Evolutionary conservation across 192 early-diverging fungal genomes (phyloP).

Genomic region (Backusella macrospora): DNA sequence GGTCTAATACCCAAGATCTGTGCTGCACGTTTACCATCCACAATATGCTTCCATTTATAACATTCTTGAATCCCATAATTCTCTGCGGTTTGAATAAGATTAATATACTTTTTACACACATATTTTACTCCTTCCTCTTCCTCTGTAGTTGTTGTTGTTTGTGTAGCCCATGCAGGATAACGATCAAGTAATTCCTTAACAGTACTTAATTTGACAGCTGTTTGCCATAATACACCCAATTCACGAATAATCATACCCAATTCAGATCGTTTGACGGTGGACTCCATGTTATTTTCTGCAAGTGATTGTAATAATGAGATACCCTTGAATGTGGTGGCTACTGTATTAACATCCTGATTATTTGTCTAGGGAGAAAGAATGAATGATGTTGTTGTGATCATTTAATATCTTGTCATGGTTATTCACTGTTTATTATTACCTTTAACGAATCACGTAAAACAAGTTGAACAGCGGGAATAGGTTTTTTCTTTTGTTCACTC

Average conservation of each 20-base stretch:
- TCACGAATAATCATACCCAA: constrained; percentile 61
- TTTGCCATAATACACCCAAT: constrained; percentile 58
- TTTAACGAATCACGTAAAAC: constrained; percentile 68
- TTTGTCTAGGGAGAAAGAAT: constrained; percentile 13
- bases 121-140: neutral
- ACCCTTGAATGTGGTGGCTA: constrained; percentile 41
- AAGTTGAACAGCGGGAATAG: constrained; percentile 45
- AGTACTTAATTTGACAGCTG: constrained; percentile 50
- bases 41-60: constrained; percentile 49
- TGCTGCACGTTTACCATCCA: constrained; percentile 68
- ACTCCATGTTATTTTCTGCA: constrained; percentile 21
- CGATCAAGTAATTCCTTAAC: constrained; percentile 48
- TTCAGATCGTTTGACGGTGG: constrained; percentile 27
- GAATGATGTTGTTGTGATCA: neutral
- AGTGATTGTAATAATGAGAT: constrained; percentile 20
- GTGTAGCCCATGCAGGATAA: constrained; percentile 21
- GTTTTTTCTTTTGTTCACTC: constrained; percentile 49
- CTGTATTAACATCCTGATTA: constrained; percentile 43
- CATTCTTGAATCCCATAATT: constrained; percentile 47
- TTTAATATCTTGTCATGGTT: neutral
- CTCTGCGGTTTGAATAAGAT: constrained; percentile 35
- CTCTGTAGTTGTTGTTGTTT: too few species aligned
- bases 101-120: constrained; percentile 34
- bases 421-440: constrained; percentile 31
- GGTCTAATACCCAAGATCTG: constrained; percentile 68